Base-by-base conservation (phyloP, 352 stramenopile genomes). In the Globisporangium polare region DNA sequence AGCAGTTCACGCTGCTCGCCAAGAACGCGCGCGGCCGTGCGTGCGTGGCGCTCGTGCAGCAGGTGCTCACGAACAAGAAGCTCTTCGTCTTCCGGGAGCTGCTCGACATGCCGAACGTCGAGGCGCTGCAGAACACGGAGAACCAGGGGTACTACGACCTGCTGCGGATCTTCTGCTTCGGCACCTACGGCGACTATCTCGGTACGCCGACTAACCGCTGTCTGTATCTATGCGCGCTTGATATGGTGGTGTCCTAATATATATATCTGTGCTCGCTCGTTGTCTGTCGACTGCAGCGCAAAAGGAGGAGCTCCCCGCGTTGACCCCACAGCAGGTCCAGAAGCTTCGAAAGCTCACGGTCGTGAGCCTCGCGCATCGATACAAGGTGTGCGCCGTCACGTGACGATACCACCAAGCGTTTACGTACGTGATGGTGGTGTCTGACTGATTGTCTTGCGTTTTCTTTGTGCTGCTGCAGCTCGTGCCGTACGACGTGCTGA, bases 61-160 rank as follows among this genome's bases (percentile, higher is more conserved):
- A 97, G 68, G 90, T 96, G 37, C 74, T 98, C 29, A 89, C 68
- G 51, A 94, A 96, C 72, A 94, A 94, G 70, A 96, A 96, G 67
- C 75, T 97, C 41, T 97, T 96, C 66, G 90, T 98, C 22, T 97
- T 98, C 66, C 88, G 92, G 22, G 91, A 98, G 77, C 77, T 98
- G 51, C 68, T 98, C 39, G 80, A 94, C 53, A 95, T 96, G 86
- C 80, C 85, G 43, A 97, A 95, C 67, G 84, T 98, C 56, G 78
- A 95, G 72, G 82, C 80, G 47, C 75, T 98, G 35, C 73, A 72
- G 20, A 68, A 76, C 51, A 88, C 83, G 33, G 84, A 95, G 58
- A 75, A 93, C 60, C 75, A 93, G 37, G 73, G 77, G 20, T 86
- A 94, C 71, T 82, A 90, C 31, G 73, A 86, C 26, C 69, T 97